A percentile compares a stretch with the other conserved stretches of the same genome.
Conservation (phyloP, 176 grass and related monocot species). For the Hordeum marinum region DNA sequence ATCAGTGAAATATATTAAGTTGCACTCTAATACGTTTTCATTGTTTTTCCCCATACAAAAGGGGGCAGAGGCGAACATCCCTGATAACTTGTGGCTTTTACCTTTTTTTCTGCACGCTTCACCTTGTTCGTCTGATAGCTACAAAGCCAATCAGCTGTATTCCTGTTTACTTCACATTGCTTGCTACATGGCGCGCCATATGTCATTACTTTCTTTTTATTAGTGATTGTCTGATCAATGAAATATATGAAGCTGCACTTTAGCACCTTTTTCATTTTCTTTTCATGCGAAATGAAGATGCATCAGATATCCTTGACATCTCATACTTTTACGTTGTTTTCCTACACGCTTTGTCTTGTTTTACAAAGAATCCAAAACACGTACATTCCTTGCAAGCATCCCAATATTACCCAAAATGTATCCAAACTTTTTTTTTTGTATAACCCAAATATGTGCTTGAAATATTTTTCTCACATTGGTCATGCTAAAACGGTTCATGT, state of each 20-base stretch:
- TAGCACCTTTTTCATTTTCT: not conserved
- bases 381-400: too few relatives aligned
- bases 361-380: not conserved
- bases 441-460: too few relatives aligned
- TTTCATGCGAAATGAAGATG: not conserved
- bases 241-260: too few relatives aligned
- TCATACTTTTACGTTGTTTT: not conserved
- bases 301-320: not conserved
- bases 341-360: not conserved
- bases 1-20: too few relatives aligned
- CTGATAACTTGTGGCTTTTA: not conserved
- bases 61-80: too few relatives aligned
- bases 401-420: too few relatives aligned
- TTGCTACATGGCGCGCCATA: too few relatives aligned
- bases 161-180: not conserved
- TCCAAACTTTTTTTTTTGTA: too few relatives aligned
- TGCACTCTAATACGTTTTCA: not conserved
- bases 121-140: not conserved
- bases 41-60: not conserved
- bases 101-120: not conserved
- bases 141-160: not conserved
- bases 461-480: too few relatives aligned
- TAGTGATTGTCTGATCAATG: too few relatives aligned
- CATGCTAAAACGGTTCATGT: too few relatives aligned
- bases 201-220: too few relatives aligned